Percentiles rank a stretch among this genome's conserved stretches.
Evolutionary conservation across 768 basidiomycete species (phyloP).

Genomic region (Pilatotrama ljubarskyi): DNA sequence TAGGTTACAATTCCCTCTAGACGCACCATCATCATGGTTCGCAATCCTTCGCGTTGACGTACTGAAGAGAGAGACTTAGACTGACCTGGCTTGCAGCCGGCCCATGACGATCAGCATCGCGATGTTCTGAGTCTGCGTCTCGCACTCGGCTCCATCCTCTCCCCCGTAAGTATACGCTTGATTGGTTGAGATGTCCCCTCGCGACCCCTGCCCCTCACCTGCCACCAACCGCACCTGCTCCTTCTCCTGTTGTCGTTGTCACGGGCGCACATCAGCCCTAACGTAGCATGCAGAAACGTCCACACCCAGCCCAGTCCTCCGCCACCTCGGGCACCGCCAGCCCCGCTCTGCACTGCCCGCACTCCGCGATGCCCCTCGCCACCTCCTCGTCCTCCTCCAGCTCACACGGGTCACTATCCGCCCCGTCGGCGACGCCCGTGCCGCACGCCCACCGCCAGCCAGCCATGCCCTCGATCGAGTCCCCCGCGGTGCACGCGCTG

Average conservation of each 20-base stretch:
- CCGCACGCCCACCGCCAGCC: slow-evolving; percentile 15
- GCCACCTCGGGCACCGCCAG: slow-evolving; percentile 29
- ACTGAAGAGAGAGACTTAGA: neutral
- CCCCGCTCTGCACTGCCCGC: slow-evolving; percentile 19
- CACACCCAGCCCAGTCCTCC: slow-evolving; percentile 21
- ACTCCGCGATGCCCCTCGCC: slow-evolving; percentile 14
- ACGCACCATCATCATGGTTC: slow-evolving; percentile 10
- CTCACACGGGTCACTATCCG: slow-evolving; percentile 11
- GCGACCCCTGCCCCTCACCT: slow-evolving; percentile 3
- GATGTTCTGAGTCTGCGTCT: slow-evolving; percentile 43
- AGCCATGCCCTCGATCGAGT: slow-evolving; percentile 12
- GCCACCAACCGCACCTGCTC: neutral
- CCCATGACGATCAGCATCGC: slow-evolving; percentile 28
- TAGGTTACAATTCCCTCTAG: neutral
- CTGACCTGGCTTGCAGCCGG: slow-evolving; percentile 7
- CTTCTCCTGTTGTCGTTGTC: neutral
- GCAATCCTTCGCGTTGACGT: neutral
- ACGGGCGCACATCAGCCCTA: neutral
- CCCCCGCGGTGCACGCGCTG: slow-evolving; percentile 1
- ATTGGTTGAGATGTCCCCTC: neutral
- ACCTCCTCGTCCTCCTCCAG: slow-evolving; percentile 8
- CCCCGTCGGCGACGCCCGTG: neutral
- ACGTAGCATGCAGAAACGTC: slow-evolving; percentile 26
- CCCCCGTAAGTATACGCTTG: slow-evolving; percentile 46
- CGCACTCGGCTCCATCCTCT: slow-evolving; percentile 59